Percentiles rank a stretch among this genome's conserved stretches.
Conservation (phyloP, 2,329 filamentous ascomycete genomes). For the Botrytis elliptica region DNA sequence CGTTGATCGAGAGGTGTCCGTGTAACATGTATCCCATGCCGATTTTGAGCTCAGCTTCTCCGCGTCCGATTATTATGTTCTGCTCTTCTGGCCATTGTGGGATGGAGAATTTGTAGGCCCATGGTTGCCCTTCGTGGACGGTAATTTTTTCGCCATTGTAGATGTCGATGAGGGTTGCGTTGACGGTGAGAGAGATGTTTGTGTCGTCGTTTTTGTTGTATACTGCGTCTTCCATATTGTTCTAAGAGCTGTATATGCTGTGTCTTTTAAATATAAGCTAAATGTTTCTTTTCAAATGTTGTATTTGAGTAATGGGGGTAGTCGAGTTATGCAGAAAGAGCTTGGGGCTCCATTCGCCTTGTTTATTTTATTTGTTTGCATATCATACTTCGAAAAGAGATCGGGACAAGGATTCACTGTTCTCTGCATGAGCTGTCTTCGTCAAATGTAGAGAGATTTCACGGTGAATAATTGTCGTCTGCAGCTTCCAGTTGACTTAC, state of each 20-base stretch:
- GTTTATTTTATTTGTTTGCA: not conserved
- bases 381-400: not conserved
- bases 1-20: slow-evolving; percentile 12
- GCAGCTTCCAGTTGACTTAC: not conserved
- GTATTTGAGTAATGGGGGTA: rapidly evolving
- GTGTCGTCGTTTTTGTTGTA: slow-evolving; percentile 14
- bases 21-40: slow-evolving; percentile 15
- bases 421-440: not conserved
- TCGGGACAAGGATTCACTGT: not conserved
- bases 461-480: not conserved
- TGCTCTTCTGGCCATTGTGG: not conserved
- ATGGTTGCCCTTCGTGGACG: slow-evolving; percentile 4
- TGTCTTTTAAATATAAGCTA: not conserved
- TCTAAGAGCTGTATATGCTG: not conserved
- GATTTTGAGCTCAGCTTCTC: not conserved
- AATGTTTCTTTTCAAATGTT: not conserved
- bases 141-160: slow-evolving; percentile 11
- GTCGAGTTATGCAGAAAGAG: not conserved
- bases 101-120: slow-evolving; percentile 10
- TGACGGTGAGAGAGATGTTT: slow-evolving; percentile 12
- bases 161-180: slow-evolving; percentile 14
- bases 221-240: slow-evolving; percentile 4
- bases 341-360: not conserved
- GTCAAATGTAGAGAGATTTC: not conserved
- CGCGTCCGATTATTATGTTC: slow-evolving; percentile 10